phyloP scores from a whole-genome alignment of 345 rosid genomes.

The Populus euphratica region DNA sequence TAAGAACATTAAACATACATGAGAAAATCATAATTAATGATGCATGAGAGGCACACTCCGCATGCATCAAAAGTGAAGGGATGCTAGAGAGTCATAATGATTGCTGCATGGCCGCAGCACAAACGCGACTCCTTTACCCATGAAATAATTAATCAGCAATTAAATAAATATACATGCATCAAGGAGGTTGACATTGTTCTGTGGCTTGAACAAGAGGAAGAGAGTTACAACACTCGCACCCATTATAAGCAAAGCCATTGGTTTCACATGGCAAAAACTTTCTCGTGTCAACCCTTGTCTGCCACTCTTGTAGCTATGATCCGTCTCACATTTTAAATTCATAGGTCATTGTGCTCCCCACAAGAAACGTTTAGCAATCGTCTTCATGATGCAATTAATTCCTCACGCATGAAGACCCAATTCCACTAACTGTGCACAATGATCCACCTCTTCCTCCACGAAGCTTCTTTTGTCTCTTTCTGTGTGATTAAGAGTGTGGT shows the following conservation, averaged over 20 bases:
- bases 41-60: constrained; percentile 32
- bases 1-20: neutral
- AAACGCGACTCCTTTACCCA: constrained; percentile 2
- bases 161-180: neutral
- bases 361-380: too few species aligned
- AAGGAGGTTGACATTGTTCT: neutral
- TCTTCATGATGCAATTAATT: too few species aligned
- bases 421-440: neutral
- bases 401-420: neutral
- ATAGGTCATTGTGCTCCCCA: neutral
- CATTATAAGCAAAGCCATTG: neutral
- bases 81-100: constrained; percentile 22
- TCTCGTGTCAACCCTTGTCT: constrained; percentile 24
- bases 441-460: neutral
- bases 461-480: neutral
- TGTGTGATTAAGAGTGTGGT: too few species aligned
- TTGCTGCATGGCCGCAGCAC: constrained; percentile 26
- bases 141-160: neutral
- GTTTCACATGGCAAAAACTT: neutral
- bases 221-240: neutral
- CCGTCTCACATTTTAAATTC: neutral
- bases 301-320: constrained; percentile 11
- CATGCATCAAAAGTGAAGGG: constrained; percentile 38
- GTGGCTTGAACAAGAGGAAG: neutral
- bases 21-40: constrained; percentile 20